Base-by-base conservation (phyloP, 225 moss, liverwort and hornwort species). In the Neckera pumila region DNA sequence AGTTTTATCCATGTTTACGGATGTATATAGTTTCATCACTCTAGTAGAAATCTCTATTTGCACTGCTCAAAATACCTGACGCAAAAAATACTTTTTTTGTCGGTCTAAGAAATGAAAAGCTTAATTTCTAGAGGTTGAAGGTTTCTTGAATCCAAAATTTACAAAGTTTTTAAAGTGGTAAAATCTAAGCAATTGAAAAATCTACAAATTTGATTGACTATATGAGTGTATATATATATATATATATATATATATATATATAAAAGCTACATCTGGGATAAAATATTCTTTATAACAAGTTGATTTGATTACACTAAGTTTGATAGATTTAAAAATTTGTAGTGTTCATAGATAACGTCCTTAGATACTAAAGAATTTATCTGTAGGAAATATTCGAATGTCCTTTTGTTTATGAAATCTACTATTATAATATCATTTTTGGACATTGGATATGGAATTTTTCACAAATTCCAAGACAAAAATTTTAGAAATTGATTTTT, bases 21-120 rank as follows among this genome's bases (percentile, higher is more conserved):
- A 45, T 45, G 17, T 16, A 30, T 45, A 6, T 28, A 15, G 11
- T 17, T 17, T 45, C 17, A 30, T 45, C 0, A 45, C 2, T 45
- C 3, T 26, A 17, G 3, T 17, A 1, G 4, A 75, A 49, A 33
- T 31, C 7, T 49, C 10, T 17, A 45, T 74, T 4, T 31, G 1
- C 1, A 28, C 0, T 30, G 2, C 1, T 74, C 0, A 2, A 43
- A 74, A 4, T 47, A 18, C 0, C 18, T 31, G 19, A 49, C 49
- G 30, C 11, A 31, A 20, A 30, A 30, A 20, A 19, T 0, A 19
- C 18, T 31, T 47, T 33, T 33, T 3, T 0, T 7, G 0, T 0
- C 2, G 0, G 7, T 18, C 12, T 18, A 49, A 47, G 2, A 74
- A 47, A 19, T 47, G 31, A 4, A 4, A 31, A 47, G 14, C 3